These are phyloP conservation scores for Lactarius deliciosus DNA, from an alignment of 768 basidiomycete genomes.

Conservation along the genomic window DNA sequence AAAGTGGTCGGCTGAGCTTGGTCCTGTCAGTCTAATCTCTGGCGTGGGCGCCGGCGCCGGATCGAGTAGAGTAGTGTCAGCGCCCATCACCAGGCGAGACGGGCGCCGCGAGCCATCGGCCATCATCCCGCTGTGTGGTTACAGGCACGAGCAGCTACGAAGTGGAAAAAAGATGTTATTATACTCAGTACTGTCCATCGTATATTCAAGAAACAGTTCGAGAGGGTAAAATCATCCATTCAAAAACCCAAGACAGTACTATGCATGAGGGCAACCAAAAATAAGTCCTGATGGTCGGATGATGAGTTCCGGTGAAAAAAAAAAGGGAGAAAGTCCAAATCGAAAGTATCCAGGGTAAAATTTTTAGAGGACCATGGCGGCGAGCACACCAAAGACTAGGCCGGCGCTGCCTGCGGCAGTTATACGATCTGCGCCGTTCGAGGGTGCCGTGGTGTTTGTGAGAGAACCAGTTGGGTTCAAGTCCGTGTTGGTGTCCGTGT, in stretches of 20 bases:
- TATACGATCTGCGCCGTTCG: slow-evolving; percentile 20
- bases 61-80: not conserved
- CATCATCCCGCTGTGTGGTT: not conserved
- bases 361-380: slow-evolving; percentile 22
- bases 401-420: slow-evolving; percentile 12
- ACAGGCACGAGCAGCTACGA: not conserved
- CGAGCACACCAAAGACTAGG: slow-evolving; percentile 21
- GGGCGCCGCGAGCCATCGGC: not conserved
- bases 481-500: not conserved
- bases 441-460: slow-evolving; percentile 10
- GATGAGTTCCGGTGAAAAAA: not conserved
- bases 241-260: not conserved
- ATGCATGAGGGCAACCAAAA: not conserved
- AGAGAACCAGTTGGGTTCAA: slow-evolving; percentile 19
- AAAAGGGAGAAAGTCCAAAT: not conserved
- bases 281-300: not conserved
- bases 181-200: slow-evolving; percentile 16
- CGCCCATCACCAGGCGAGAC: not conserved
- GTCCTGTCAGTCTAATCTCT: no score
- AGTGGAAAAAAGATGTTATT: slow-evolving; percentile 1
- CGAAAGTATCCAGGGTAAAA: not conserved
- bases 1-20: not conserved
- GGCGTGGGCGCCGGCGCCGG: not conserved
- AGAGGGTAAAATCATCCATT: slow-evolving; percentile 9
- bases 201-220: slow-evolving; percentile 10